Percentiles rank a stretch among this genome's conserved stretches.
Conservation (phyloP, 1,284 basidiomycete species). For the Acaromyces ingoldii region DNA sequence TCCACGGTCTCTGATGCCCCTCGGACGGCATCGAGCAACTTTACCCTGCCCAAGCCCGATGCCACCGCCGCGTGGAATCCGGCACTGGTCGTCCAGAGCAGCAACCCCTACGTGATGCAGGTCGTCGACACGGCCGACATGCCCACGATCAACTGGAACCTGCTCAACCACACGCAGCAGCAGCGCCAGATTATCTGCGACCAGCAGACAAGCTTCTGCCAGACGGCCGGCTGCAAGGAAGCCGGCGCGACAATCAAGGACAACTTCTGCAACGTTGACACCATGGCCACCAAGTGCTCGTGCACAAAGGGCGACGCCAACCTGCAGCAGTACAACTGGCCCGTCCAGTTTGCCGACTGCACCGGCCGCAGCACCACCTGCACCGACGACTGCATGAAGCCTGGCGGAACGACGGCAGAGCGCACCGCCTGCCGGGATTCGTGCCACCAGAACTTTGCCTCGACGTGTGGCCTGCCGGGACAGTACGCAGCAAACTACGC, state of each 20-base stretch:
- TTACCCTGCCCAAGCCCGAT: constrained; percentile 24
- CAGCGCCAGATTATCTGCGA: constrained; percentile 22
- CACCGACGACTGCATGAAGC: constrained; percentile 26
- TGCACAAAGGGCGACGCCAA: constrained; percentile 33
- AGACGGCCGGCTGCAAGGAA: constrained; percentile 31
- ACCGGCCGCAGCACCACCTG: constrained; percentile 33
- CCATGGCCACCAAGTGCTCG: constrained; percentile 23
- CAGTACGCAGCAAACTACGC: constrained; percentile 45
- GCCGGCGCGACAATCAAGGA: constrained; percentile 10
- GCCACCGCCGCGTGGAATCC: constrained; percentile 22
- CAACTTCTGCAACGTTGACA: constrained; percentile 43
- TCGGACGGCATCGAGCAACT: constrained; percentile 31
- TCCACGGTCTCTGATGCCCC: no score
- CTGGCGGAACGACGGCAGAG: constrained; percentile 18
- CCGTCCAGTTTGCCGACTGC: constrained; percentile 44
- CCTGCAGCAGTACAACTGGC: constrained; percentile 47
- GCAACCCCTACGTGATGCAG: constrained; percentile 25
- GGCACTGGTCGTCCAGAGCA: constrained; percentile 14
- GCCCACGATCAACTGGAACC: constrained; percentile 14
- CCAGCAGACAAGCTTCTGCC: constrained; percentile 39
- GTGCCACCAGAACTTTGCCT: constrained; percentile 31
- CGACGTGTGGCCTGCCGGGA: constrained; percentile 34
- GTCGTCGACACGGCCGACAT: constrained; percentile 24
- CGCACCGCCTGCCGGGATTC: constrained; percentile 25
- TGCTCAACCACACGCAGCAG: constrained; percentile 13